These are phyloP conservation scores for Acer yangbiense DNA, from an alignment of 345 rosid species.

Conservation along the genomic window DNA sequence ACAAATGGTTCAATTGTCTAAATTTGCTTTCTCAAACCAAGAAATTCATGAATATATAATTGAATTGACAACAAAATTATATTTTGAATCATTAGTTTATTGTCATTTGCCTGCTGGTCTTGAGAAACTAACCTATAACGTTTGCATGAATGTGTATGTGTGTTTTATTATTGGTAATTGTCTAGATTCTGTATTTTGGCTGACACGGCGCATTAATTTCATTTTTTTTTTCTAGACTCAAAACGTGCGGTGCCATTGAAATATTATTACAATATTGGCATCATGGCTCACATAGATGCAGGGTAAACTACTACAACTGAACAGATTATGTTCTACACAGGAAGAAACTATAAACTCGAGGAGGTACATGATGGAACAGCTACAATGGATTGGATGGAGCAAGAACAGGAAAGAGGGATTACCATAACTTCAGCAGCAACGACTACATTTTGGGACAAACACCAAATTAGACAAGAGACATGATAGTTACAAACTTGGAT, in stretches of 20 bases:
- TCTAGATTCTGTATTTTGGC: constrained; percentile 8
- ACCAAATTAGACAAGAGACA: constrained; percentile 88
- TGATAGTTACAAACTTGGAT: constrained; percentile 91
- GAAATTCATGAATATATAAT: too few relatives aligned
- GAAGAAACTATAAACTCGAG: constrained; percentile 94
- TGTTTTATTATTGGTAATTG: constrained; percentile 10
- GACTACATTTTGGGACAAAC: constrained; percentile 87
- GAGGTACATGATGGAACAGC: constrained; percentile 99
- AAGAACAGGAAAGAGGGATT: constrained; percentile 98
- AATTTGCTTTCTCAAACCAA: too few relatives aligned
- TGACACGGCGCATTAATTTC: constrained; percentile 10
- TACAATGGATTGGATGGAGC: constrained; percentile 99
- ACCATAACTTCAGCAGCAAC: constrained; percentile 98
- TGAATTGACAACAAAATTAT: too few relatives aligned
- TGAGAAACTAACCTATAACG: too few relatives aligned
- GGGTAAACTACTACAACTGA: constrained; percentile 98
- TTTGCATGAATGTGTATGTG: not conserved
- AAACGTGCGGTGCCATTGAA: constrained; percentile 72
- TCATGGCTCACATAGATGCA: constrained; percentile 99
- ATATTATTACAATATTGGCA: constrained; percentile 90
- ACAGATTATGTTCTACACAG: constrained; percentile 83
- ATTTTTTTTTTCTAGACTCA: constrained; percentile 37
- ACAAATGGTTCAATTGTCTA: too few relatives aligned
- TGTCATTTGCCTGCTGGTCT: not conserved
- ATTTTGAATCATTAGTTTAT: too few relatives aligned